phyloP scores from a whole-genome alignment of 306 rosid genomes.

The Abrus precatorius region DNA sequence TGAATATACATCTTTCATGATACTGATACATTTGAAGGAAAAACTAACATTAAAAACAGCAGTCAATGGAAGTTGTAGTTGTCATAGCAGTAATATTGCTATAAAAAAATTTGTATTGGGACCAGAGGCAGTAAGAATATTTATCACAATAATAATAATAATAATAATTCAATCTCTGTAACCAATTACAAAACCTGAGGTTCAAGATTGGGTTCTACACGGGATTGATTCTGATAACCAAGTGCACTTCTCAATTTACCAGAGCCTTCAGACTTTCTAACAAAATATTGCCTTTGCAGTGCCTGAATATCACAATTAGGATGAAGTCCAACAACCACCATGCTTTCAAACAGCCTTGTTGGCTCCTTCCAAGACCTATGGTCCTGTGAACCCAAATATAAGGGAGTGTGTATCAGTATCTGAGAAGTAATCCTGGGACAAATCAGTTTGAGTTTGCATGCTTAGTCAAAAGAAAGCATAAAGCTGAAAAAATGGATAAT shows the following conservation, averaged over 20 bases:
- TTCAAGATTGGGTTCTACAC: conserved; percentile 86
- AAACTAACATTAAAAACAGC: conserved; percentile 9
- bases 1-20: conserved; percentile 16
- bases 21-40: conserved; percentile 35
- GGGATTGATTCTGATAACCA: conserved; percentile 74
- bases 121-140: conserved; percentile 14
- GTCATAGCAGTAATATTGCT: background rate
- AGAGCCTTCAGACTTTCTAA: conserved; percentile 75
- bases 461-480: conserved; percentile 1
- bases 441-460: conserved; percentile 17
- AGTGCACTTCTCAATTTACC: conserved; percentile 81
- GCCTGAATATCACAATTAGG: conserved; percentile 93
- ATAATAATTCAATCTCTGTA: conserved; percentile 34
- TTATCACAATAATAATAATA: background rate
- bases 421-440: conserved; percentile 32
- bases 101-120: background rate
- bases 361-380: conserved; percentile 92
- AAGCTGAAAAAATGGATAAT: conserved; percentile 20
- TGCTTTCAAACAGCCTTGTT: conserved; percentile 86
- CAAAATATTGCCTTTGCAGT: conserved; percentile 72
- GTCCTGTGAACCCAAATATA: conserved; percentile 71
- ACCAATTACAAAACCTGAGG: conserved; percentile 87
- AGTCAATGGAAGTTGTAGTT: conserved; percentile 17
- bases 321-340: conserved; percentile 94
- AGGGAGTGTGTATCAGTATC: conserved; percentile 36